Conservation (phyloP, 495 filamentous ascomycete species). For the Glutinoglossum americanum region DNA sequence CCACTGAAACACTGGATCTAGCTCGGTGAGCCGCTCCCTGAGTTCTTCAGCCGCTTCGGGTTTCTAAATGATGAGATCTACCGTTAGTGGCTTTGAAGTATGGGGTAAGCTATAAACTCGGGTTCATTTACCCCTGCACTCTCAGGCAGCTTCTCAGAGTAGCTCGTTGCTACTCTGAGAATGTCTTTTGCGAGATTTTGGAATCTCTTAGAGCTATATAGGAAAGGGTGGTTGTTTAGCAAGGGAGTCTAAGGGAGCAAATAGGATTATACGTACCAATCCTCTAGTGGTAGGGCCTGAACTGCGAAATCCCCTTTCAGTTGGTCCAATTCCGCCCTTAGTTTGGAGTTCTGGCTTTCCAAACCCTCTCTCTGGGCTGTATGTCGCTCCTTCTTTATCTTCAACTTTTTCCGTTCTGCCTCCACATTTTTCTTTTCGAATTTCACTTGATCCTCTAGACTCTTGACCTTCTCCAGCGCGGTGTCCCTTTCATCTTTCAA, state of each 20-base stretch:
- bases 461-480: neutral
- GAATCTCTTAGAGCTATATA: too few relatives aligned
- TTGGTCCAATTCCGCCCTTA: neutral
- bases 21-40: neutral
- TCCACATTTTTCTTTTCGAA: too few relatives aligned
- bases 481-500: neutral
- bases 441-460: neutral
- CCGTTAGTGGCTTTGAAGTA: neutral
- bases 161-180: too few relatives aligned
- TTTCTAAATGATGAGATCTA: neutral
- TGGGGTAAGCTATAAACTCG: too few relatives aligned
- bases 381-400: neutral
- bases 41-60: neutral
- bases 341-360: neutral
- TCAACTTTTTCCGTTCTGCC: neutral
- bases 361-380: neutral
- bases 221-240: too few relatives aligned
- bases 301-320: neutral
- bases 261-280: neutral
- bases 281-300: neutral
- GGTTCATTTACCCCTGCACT: too few relatives aligned
- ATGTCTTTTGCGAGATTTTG: too few relatives aligned
- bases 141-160: too few relatives aligned
- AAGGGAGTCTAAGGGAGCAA: neutral
- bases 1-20: neutral